Evolutionary conservation across 1,284 basidiomycete genomes (phyloP), one percentile per base, ranked within the genome.

Genomic region (Ganoderma multipileum): DNA sequence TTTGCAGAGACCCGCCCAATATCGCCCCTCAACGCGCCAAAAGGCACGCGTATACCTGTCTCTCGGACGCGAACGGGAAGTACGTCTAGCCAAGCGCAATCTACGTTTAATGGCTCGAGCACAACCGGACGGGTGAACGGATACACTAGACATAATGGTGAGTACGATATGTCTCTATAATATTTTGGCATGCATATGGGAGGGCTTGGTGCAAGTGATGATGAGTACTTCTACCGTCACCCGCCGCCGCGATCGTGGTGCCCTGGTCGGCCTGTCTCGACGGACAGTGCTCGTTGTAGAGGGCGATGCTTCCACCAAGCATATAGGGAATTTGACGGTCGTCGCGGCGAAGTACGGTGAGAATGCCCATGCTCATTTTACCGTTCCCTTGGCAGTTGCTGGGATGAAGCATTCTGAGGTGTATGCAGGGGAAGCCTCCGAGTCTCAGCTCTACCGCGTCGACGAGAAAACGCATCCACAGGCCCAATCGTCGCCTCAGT

Each of bases 11-110:
- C 80, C 41, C 80, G 80, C 28, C 80, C 83, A 20, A 81, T 79
- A 61, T 85, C 84, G 52, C 83, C 82, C 61, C 73, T 63, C 71
- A 76, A 60, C 75, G 80, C 73, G 71, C 78, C 76, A 18, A 84
- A 81, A 71, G 81, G 80, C 39, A 87, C 86, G 8, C 85, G 86
- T 61, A 88, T 87, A 75, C 87, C 87, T 16, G 78, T 82, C 0
- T 81, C 83, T 33, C 82, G 86, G 61, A 74, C 77, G 9, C 78
- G 85, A 62, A 82, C 85, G 20, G 77, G 75, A 16, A 87, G 86
- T 72, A 73, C 76, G 2, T 83, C 86, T 20, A 86, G 84, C 63
- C 77, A 82, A 62, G 71, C 71, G 5, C 79, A 76, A 65, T 70
- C 72, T 50, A 75, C 72, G n/a, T 66, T 72, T 61, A 73, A 74